Conservation (phyloP, 2,329 filamentous ascomycete genomes). For the Fusarium clavum region DNA sequence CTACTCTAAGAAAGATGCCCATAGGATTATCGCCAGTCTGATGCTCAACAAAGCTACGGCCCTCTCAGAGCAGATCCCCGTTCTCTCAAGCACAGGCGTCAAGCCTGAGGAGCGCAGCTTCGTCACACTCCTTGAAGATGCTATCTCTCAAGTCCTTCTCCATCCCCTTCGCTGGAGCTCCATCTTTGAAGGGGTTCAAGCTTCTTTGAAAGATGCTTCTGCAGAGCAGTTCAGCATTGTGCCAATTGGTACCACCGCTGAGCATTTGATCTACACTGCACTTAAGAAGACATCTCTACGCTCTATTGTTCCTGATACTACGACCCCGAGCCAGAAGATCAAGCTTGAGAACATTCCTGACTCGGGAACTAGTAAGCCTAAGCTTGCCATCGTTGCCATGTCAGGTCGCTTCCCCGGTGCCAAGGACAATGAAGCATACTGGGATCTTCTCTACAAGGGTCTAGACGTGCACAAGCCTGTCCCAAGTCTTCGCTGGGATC, state of each 20-base stretch:
- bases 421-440: slow-evolving; percentile 69
- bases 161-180: slow-evolving; percentile 30
- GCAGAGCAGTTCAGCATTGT: slow-evolving; percentile 19
- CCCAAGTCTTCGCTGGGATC: slow-evolving; percentile 47
- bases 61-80: slow-evolving; percentile 7
- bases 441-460: slow-evolving; percentile 73
- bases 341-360: background rate
- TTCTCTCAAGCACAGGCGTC: slow-evolving; percentile 17
- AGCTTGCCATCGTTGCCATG: slow-evolving; percentile 71
- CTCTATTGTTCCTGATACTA: slow-evolving; percentile 10
- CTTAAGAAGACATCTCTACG: slow-evolving; percentile 34
- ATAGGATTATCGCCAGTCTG: slow-evolving; percentile 7
- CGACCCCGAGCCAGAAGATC: rapidly evolving
- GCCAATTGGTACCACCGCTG: slow-evolving; percentile 25
- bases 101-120: slow-evolving; percentile 29
- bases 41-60: slow-evolving; percentile 3
- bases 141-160: slow-evolving; percentile 23
- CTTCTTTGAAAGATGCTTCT: background rate
- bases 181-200: slow-evolving; percentile 22
- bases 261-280: slow-evolving; percentile 38
- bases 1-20: slow-evolving; percentile 30
- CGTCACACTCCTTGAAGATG: slow-evolving; percentile 23
- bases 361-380: slow-evolving; percentile 13
- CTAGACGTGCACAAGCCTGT: slow-evolving; percentile 71
- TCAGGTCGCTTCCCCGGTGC: slow-evolving; percentile 73